Percentiles rank a stretch among this genome's conserved stretches.
Conservation (phyloP, 805 yeast genomes). For the Wickerhamomyces sydowiorum region DNA sequence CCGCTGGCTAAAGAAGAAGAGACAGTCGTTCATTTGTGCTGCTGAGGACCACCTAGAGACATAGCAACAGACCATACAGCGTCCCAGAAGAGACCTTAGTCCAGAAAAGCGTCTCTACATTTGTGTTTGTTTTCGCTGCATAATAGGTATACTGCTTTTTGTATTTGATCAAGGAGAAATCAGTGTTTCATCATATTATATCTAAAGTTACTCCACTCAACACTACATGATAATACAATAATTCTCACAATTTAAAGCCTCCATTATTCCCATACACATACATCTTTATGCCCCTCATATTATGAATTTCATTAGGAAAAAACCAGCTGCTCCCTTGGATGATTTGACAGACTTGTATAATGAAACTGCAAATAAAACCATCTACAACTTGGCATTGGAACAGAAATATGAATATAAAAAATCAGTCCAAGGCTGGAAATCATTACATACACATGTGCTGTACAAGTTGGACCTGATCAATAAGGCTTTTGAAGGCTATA, state of each 20-base stretch:
- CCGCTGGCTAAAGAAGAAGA: too few relatives aligned
- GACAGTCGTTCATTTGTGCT: too few relatives aligned
- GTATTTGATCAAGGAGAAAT: too few relatives aligned
- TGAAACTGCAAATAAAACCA: constrained; percentile 54
- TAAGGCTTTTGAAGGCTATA: constrained; percentile 27
- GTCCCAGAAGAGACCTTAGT: too few relatives aligned
- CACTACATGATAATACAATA: background rate
- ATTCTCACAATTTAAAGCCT: too few relatives aligned
- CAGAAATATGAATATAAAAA: constrained; percentile 45
- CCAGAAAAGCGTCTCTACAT: too few relatives aligned
- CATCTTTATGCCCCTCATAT: background rate
- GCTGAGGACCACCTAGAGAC: too few relatives aligned
- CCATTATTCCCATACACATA: background rate
- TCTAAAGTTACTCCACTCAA: too few relatives aligned
- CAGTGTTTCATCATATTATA: too few relatives aligned
- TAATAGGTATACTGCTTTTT: too few relatives aligned
- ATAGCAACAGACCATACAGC: too few relatives aligned
- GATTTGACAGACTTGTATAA: constrained; percentile 56
- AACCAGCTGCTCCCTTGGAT: constrained; percentile 54
- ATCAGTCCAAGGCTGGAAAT: constrained; percentile 70
- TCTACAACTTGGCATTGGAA: constrained; percentile 52
- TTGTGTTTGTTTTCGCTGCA: too few relatives aligned
- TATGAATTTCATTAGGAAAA: constrained; percentile 50
- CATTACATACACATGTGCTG: constrained; percentile 56
- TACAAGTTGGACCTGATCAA: constrained; percentile 50